These are phyloP conservation scores for Annulohypoxylon moriforme DNA, from an alignment of 495 filamentous ascomycete species.

Conservation along the genomic window DNA sequence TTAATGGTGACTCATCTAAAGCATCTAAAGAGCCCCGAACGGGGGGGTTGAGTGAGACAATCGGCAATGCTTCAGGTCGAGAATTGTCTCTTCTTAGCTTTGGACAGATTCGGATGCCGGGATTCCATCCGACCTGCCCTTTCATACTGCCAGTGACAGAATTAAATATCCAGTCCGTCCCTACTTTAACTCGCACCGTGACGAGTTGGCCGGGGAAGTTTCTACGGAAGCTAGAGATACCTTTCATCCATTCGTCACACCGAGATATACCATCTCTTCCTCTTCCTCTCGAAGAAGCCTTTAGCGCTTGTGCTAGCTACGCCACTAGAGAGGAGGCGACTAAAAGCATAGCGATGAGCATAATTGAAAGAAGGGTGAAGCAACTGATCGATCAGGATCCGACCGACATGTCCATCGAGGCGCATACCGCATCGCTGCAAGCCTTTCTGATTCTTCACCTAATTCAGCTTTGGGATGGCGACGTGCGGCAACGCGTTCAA, in stretches of 20 bases:
- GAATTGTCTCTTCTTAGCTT: background rate
- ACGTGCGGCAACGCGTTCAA: background rate
- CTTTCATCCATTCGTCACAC: constrained; percentile 7
- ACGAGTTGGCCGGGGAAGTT: constrained; percentile 13
- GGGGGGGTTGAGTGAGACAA: background rate
- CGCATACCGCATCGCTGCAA: background rate
- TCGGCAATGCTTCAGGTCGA: background rate
- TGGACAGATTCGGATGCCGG: background rate
- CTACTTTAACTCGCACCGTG: background rate
- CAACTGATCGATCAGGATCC: background rate
- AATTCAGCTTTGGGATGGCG: constrained; percentile 14
- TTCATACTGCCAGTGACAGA: background rate
- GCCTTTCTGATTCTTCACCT: constrained; percentile 3
- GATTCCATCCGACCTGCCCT: background rate
- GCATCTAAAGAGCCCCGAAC: background rate
- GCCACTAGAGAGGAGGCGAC: background rate
- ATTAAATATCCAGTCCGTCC: background rate
- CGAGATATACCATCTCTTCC: background rate
- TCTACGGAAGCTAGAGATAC: background rate
- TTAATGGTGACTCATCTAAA: background rate
- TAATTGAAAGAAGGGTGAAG: constrained; percentile 6
- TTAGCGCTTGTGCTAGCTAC: constrained; percentile 6
- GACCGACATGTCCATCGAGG: background rate
- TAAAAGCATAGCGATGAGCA: constrained; percentile 5
- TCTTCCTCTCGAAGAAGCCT: constrained; percentile 9